Conservation (phyloP, 139 green algal genomes). For the Chlorella vulgaris region DNA sequence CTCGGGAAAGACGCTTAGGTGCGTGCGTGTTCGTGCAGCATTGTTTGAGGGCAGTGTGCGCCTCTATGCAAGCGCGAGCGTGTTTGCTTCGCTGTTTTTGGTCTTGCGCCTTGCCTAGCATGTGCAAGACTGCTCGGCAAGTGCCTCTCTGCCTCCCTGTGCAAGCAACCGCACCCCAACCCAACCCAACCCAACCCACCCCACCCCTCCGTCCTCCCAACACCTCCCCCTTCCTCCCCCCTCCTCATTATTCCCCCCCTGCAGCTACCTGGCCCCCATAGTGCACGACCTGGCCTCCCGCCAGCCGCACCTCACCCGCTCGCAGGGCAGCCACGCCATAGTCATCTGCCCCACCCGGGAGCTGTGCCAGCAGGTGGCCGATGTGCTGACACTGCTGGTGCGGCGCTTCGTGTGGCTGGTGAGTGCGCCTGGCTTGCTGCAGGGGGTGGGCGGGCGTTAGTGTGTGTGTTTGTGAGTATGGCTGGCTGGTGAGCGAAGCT, state of each 20-base stretch:
- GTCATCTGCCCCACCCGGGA: constrained; percentile 89
- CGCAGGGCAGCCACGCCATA: constrained; percentile 78
- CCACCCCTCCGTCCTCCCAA: too few species aligned
- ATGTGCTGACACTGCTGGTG: constrained; percentile 51
- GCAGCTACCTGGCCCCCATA: constrained; percentile 87
- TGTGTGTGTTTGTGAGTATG: not conserved
- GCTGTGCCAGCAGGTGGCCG: constrained; percentile 79
- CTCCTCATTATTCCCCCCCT: too few species aligned
- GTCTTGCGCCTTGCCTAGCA: too few species aligned
- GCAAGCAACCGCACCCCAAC: too few species aligned
- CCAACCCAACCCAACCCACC: too few species aligned
- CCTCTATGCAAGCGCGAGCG: too few species aligned
- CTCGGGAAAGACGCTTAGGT: constrained; percentile 88
- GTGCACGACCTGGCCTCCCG: constrained; percentile 67
- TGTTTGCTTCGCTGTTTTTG: too few species aligned
- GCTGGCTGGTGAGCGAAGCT: not conserved
- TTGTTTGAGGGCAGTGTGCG: too few species aligned
- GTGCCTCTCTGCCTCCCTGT: too few species aligned
- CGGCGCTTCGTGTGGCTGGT: constrained; percentile 61
- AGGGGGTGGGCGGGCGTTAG: too few species aligned
- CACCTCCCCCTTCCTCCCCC: too few species aligned
- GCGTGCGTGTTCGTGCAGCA: not conserved
- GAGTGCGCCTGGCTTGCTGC: not conserved
- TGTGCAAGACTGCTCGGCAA: not conserved
- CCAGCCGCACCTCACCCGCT: constrained; percentile 59